phyloP scores from a whole-genome alignment of 805 yeast species.

The Candida nitratophila region DNA sequence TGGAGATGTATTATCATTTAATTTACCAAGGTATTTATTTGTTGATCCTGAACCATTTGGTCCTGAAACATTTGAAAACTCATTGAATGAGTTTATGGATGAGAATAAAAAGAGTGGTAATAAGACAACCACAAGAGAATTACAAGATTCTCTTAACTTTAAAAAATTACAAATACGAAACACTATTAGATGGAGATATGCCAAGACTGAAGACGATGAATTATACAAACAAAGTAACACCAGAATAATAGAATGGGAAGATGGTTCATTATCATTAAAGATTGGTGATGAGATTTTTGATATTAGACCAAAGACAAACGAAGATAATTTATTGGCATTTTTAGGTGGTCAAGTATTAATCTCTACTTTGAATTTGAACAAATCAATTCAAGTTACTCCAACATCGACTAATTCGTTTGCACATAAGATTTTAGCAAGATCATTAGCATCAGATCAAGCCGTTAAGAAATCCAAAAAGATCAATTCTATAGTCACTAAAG shows the following conservation, averaged over 20 bases:
- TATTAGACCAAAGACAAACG: conserved; percentile 53
- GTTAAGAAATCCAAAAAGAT: conserved; percentile 38
- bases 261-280: conserved; percentile 80
- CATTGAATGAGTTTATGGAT: conserved; percentile 40
- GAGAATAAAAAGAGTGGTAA: conserved; percentile 25
- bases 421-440: conserved; percentile 71
- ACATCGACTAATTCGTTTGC: conserved; percentile 84
- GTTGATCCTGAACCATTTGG: conserved; percentile 87
- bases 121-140: conserved; percentile 37
- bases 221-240: conserved; percentile 84
- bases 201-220: conserved; percentile 61
- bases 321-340: conserved; percentile 69
- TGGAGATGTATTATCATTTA: conserved; percentile 35
- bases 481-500: conserved; percentile 42
- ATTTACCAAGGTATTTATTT: conserved; percentile 75
- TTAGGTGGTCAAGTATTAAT: conserved; percentile 66
- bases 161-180: conserved; percentile 34
- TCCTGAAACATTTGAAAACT: conserved; percentile 42
- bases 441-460: conserved; percentile 45
- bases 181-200: conserved; percentile 92
- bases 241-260: conserved; percentile 89
- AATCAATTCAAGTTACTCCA: conserved; percentile 73
- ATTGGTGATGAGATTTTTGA: conserved; percentile 87
- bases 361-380: conserved; percentile 56
- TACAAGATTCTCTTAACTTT: conserved; percentile 40